Percentiles rank a stretch among this genome's conserved stretches.
Evolutionary conservation across 2,329 filamentous ascomycete genomes (phyloP).

Genomic region (Penicillium sp.): DNA sequence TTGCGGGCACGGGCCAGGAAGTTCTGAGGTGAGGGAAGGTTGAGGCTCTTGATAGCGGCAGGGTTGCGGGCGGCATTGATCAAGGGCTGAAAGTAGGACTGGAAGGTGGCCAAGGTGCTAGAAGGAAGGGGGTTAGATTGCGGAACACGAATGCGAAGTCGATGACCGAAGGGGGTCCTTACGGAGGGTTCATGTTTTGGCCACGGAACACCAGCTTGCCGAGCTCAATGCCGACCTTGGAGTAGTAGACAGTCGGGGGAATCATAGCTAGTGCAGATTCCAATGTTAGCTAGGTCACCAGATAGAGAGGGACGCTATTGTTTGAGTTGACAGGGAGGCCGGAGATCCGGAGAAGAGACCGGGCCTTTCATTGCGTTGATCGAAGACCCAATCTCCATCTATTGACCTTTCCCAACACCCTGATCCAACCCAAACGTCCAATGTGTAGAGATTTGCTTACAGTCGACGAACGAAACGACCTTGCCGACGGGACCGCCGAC

Average conservation of each 20-base stretch:
- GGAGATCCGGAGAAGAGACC: background rate
- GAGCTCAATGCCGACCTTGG: conserved; percentile 79
- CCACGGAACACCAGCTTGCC: conserved; percentile 78
- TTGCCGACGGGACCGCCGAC: conserved; percentile 78
- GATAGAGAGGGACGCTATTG: conserved; percentile 1
- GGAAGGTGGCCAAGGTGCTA: conserved; percentile 75
- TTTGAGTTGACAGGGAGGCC: conserved; percentile 14
- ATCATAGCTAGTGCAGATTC: conserved; percentile 61
- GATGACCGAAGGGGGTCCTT: conserved; percentile 45
- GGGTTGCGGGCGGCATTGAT: conserved; percentile 68
- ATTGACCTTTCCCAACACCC: background rate
- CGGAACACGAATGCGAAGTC: background rate
- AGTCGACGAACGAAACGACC: conserved; percentile 73
- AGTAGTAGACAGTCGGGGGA: conserved; percentile 86
- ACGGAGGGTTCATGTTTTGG: conserved; percentile 94
- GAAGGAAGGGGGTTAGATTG: conserved; percentile 6
- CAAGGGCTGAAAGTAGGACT: conserved; percentile 74
- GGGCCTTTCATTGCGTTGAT: conserved; percentile 5
- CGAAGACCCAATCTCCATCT: background rate
- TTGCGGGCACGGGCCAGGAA: conserved; percentile 59
- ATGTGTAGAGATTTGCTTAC: conserved; percentile 52
- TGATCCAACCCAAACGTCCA: conserved; percentile 1
- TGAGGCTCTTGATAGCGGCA: conserved; percentile 52
- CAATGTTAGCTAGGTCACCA: conserved; percentile 22
- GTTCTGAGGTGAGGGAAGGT: conserved; percentile 50